Base-by-base conservation (phyloP, 371 early-diverging fungal genomes). In the Actinomortierella wolfii region DNA sequence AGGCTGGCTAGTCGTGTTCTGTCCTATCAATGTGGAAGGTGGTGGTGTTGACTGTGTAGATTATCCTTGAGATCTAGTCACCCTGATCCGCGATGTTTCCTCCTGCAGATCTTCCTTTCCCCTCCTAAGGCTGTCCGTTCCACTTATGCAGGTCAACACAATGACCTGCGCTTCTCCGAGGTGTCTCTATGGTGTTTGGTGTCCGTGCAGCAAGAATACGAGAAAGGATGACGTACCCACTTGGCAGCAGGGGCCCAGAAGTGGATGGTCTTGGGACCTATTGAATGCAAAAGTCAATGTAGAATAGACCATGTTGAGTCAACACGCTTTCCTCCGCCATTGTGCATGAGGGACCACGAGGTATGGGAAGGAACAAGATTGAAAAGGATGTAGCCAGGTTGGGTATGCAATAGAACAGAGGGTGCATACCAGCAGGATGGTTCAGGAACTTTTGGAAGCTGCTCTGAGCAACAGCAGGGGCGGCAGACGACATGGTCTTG, bases 231-330 rank as follows among this genome's bases (percentile, higher is more conserved):
- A 69, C 76, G 44, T 77, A 85, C 87, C 94, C 94, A 94, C 85
- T 94, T 94, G 82, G 89, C 85, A 46, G 88, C 82, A 15, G 94
- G 94, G 0, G 94, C 94, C 94, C 94, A 94, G 70, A 94, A 94
- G 77, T 89, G 89, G 67, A 94, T 83, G 48, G 94, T 94, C 79
- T 92, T 93, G 56, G 94, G 94, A 39, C 94, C 94, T 79, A 80
- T 17, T 45, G 25, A 48, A 24, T 0, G 14, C 8, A 41, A 47
- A 23, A 34, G 15, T 17, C 24, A 20, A 20, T 65, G 0, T 24
- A 25, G 6, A 23, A 21, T 25, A 7, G n/a, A 51, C 14, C 15
- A 34, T n/a, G n/a, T n/a, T 45, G 46, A 17, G 5, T 6, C 6
- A 17, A 45, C 21, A 4, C 46, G 46, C 21, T 41, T 54, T 41